Evolutionary conservation across 2,329 filamentous ascomycete genomes (phyloP), one percentile per base, ranked within the genome.

Genomic region (Parastagonospora nodorum): DNA sequence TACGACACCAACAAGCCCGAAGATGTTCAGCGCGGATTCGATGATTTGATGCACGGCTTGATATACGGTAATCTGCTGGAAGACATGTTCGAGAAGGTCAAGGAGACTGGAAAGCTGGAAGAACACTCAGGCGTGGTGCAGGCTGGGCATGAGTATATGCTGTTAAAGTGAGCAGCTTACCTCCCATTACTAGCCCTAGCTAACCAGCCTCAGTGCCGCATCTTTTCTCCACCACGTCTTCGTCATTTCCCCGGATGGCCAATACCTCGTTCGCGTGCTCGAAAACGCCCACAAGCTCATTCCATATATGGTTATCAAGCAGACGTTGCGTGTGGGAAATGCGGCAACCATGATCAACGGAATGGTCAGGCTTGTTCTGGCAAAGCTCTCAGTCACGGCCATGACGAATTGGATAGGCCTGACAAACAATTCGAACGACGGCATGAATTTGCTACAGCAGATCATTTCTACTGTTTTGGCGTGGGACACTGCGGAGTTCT

Each of bases 321-420:
- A 92, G 69, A 90, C 88, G 0, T 75, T 94, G 4, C 84, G 85
- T 35, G 81, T 92, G 11, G 88, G 89, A 5, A 94, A 93, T 67
- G 89, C 89, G 0, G 89, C 89, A 1, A 88, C 85, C 15, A 92
- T 94, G 89, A 86, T 93, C 48, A 88, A 82, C 63, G 89, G 82
- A 50, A 86, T 93, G 81, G 81, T 89, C 69, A 82, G 80, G 45
- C 75, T 93, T 12, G 79, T 92, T 12, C 79, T 94, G 11, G 86
- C 89, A n/a, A 94, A 94, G 74, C 76, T 92, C 49, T 89, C 88
- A 58, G 78, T 93, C 4, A 85, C 84, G 1, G 85, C 85, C 7
- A 74, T 93, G 43, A 90, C 89, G 4, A 92, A 92, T 68, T 93
- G 88, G 87, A 81, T 92, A 9, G 89, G 90, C 0, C 69, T 90